Evolutionary conservation across 1,284 basidiomycete genomes (phyloP).

Genomic region (Ustilago bromivora): DNA sequence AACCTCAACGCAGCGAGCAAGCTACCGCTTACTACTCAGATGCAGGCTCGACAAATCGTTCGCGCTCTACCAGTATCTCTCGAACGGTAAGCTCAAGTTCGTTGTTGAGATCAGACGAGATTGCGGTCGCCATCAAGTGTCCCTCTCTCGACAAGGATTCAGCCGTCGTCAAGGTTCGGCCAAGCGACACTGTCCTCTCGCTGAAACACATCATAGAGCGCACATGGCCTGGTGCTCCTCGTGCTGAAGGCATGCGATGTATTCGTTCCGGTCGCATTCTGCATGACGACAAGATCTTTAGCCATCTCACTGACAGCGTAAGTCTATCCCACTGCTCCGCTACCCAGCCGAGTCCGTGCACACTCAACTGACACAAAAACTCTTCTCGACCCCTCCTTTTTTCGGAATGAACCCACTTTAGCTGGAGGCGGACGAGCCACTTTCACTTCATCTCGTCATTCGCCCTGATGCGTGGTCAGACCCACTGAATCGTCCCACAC

Average conservation of each 20-base stretch:
- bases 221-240: conserved; percentile 52
- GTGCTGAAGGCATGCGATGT: conserved; percentile 58
- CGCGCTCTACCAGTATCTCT: conserved; percentile 10
- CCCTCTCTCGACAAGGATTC: conserved; percentile 52
- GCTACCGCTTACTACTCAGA: neutral
- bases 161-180: conserved; percentile 24
- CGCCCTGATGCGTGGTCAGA: conserved; percentile 64
- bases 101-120: neutral
- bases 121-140: conserved; percentile 49
- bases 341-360: neutral
- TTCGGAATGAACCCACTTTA: conserved; percentile 9
- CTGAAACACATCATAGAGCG: conserved; percentile 53
- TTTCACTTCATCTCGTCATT: conserved; percentile 63
- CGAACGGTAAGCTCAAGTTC: conserved; percentile 11
- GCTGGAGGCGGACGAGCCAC: conserved; percentile 38
- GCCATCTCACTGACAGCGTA: conserved; percentile 28
- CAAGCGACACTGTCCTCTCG: conserved; percentile 21
- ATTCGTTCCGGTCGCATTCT: conserved; percentile 59
- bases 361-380: neutral
- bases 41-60: neutral
- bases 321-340: conserved; percentile 5
- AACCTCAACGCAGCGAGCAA: conserved; percentile 6
- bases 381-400: conserved; percentile 4
- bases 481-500: conserved; percentile 50
- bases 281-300: conserved; percentile 36